Percentiles rank a stretch among this genome's conserved stretches.
phyloP scores from a whole-genome alignment of 331 rosid genomes.

The Malus hybrid region DNA sequence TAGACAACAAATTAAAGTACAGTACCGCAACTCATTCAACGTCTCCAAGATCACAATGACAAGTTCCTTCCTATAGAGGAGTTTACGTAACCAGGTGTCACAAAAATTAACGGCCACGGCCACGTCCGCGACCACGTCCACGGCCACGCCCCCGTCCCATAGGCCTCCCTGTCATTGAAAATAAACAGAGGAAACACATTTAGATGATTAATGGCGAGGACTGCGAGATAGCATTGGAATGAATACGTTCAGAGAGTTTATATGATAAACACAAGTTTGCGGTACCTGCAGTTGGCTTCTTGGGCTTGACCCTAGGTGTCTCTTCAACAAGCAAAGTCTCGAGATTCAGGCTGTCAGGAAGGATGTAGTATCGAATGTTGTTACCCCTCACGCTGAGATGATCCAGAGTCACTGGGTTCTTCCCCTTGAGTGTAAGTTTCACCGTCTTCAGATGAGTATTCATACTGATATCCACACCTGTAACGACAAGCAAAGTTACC shows the following conservation, averaged over 20 bases:
- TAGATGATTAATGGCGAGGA: neutral
- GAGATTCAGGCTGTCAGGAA: constrained; percentile 97
- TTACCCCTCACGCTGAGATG: constrained; percentile 98
- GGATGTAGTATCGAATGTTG: constrained; percentile 90
- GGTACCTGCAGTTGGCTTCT: constrained; percentile 95
- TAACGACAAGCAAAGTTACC: neutral
- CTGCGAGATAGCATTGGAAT: neutral
- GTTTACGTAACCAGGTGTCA: constrained; percentile 36
- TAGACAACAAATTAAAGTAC: constrained; percentile 1
- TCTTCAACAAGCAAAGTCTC: constrained; percentile 97
- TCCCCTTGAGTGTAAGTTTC: constrained; percentile 90
- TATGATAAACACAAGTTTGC: neutral
- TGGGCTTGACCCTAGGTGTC: constrained; percentile 94
- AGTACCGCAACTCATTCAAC: constrained; percentile 15
- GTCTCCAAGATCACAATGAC: constrained; percentile 19
- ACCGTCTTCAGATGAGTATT: constrained; percentile 96
- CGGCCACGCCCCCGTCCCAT: constrained; percentile 87
- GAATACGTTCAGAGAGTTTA: neutral
- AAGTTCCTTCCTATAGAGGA: constrained; percentile 37
- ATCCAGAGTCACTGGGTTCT: constrained; percentile 92
- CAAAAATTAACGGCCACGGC: constrained; percentile 76
- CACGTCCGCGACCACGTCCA: constrained; percentile 95
- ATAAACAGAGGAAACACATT: neutral
- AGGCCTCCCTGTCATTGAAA: constrained; percentile 61
- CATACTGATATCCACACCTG: constrained; percentile 99